These are phyloP conservation scores for Begonia peltatifolia DNA, from an alignment of 306 rosid species.

Conservation along the genomic window DNA sequence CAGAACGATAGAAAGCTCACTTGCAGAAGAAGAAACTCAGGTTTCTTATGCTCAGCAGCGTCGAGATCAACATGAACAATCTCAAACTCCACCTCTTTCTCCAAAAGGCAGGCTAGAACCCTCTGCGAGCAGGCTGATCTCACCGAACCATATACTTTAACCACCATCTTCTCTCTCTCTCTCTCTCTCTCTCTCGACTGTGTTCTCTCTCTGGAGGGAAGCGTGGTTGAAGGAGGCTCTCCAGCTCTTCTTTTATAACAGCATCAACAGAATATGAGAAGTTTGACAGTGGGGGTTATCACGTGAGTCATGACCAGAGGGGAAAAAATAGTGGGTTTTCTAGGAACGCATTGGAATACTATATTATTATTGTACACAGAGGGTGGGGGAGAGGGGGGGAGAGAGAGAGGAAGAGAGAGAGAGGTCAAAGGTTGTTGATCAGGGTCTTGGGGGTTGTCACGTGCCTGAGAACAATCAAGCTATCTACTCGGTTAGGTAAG, in stretches of 20 bases:
- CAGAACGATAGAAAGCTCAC: constrained; percentile 8
- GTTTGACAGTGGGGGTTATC: not conserved
- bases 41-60: constrained; percentile 38
- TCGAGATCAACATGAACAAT: constrained; percentile 33
- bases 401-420: not conserved
- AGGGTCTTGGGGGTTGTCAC: constrained; percentile 6
- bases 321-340: not conserved
- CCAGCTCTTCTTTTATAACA: not conserved
- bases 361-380: no score
- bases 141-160: constrained; percentile 37
- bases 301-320: not conserved
- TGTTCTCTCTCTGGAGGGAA: not conserved
- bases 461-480: not conserved
- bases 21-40: constrained; percentile 39
- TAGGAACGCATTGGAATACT: no score
- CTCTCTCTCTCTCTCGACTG: not conserved
- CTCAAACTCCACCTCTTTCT: constrained; percentile 51
- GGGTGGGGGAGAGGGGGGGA: not conserved
- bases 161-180: constrained; percentile 26
- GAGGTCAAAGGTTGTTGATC: not conserved
- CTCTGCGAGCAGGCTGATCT: constrained; percentile 50
- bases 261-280: not conserved
- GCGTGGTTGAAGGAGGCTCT: no score
- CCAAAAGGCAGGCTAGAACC: constrained; percentile 54
- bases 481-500: no score